Percentiles rank a stretch among this genome's conserved stretches.
phyloP scores from a whole-genome alignment of 140 eudicot genomes.

The Senecio squalidus region DNA sequence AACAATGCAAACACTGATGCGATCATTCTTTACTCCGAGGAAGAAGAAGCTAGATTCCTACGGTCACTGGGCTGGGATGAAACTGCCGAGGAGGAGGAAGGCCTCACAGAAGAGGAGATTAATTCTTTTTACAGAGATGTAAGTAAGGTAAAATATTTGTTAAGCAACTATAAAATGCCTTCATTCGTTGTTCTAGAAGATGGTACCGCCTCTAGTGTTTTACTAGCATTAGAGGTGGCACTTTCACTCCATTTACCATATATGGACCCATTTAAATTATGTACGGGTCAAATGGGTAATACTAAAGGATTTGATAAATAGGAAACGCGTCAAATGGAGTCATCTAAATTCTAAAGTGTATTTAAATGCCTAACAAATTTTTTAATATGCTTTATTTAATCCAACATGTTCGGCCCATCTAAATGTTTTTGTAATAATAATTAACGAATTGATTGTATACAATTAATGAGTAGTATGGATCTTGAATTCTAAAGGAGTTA shows the following conservation, averaged over 20 bases:
- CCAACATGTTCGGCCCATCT: no score
- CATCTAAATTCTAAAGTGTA: no score
- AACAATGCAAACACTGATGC: constrained; percentile 31
- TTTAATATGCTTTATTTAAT: no score
- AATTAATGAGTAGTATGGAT: neutral
- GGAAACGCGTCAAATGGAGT: no score
- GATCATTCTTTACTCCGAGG: constrained; percentile 48
- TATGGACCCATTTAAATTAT: no score
- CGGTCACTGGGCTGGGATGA: constrained; percentile 90
- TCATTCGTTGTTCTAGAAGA: neutral
- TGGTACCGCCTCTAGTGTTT: neutral
- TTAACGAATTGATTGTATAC: no score
- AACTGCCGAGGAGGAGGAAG: constrained; percentile 73
- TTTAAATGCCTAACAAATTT: no score
- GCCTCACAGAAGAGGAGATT: constrained; percentile 88
- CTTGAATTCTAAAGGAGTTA: neutral
- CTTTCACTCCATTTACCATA: no score
- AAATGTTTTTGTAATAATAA: no score
- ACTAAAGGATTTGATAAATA: no score
- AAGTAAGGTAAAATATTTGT: constrained; percentile 35
- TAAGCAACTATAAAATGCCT: neutral
- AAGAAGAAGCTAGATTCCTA: constrained; percentile 84
- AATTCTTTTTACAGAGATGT: constrained; percentile 59
- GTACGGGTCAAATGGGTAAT: no score
- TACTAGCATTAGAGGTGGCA: neutral